Base-by-base conservation (phyloP, 352 stramenopile species). In the Phytopythium kandeliae region DNA sequence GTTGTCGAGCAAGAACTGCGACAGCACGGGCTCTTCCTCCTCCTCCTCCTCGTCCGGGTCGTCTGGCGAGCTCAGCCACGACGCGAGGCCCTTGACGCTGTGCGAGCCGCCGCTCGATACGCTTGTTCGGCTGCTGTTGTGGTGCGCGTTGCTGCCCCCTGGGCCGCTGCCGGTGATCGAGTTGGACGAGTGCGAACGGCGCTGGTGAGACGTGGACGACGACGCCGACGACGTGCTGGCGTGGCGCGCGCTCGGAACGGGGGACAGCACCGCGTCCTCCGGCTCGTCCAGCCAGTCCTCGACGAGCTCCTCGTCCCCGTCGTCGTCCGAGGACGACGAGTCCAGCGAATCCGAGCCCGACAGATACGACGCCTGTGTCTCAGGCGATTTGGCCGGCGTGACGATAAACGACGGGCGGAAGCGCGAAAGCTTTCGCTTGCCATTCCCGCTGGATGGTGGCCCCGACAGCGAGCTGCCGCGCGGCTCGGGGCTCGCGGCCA, bases 251-350 rank as follows among this genome's bases (percentile, higher is more conserved):
- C 57, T 65, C 24, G 60, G 48, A 40, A 68, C 69, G 30, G 76
- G 76, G 15, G 79, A 78, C 37, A 85, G 57, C 33, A 88, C 58
- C 0, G 73, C 73, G 50, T 86, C 74, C 24, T 87, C 69, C 0
- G 73, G 71, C 31, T 89, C 80, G 60, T 87, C 80, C 19, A 91
- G 78, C 80, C 80, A 91, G 59, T 91, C 80, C 48, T 67, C 82
- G 15, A 91, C 65, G 43, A 75, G 60, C 3, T 85, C 48, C 21
- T 88, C 80, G 26, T 86, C 78, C 0, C 62, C 63, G 1, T 83
- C 73, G 17, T 74, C 59, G 50, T 81, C 70, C 13, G 55, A 63
- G 9, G 71, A 60, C 8, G 60, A 44, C 17, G 52, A 77, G 33
- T 71, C 61, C 19, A 78, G 45, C 46, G 73, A 79, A 47, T 79